phyloP scores from a whole-genome alignment of 495 filamentous ascomycete genomes.

The Penicillium robsamsonii region DNA sequence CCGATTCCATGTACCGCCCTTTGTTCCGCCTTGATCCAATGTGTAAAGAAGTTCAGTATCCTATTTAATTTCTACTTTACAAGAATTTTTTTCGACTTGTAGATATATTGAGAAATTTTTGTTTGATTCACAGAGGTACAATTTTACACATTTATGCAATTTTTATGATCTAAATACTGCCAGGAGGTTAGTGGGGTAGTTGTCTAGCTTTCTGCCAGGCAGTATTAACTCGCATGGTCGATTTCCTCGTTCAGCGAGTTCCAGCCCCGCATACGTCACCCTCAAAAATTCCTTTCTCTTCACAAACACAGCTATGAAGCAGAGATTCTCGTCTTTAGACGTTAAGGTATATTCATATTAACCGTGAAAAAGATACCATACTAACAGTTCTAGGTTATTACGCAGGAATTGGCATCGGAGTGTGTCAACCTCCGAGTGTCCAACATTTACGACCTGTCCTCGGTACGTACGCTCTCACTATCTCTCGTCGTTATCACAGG shows the following conservation, averaged over 20 bases:
- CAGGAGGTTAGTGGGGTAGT: not conserved
- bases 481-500: not conserved
- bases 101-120: not conserved
- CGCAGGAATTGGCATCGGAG: slow-evolving; percentile 78
- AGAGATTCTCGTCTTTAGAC: slow-evolving; percentile 91
- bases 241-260: slow-evolving; percentile 5
- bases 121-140: not conserved
- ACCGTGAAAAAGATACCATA: not conserved
- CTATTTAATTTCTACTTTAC: not conserved
- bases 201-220: not conserved
- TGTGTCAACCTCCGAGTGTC: slow-evolving; percentile 76
- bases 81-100: not conserved
- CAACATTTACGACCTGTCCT: slow-evolving; percentile 94
- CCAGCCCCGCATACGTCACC: slow-evolving; percentile 53
- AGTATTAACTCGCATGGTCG: not conserved
- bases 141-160: not conserved
- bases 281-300: slow-evolving; percentile 33
- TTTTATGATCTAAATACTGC: not conserved
- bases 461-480: slow-evolving; percentile 51
- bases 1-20: not conserved
- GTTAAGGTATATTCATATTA: slow-evolving; percentile 59
- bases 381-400: slow-evolving; percentile 65
- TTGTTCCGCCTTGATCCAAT: not conserved
- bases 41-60: not conserved
- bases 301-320: slow-evolving; percentile 68